Evolutionary conservation across 208 protist genomes (phyloP).

Genomic region (Lotmaria passim): DNA sequence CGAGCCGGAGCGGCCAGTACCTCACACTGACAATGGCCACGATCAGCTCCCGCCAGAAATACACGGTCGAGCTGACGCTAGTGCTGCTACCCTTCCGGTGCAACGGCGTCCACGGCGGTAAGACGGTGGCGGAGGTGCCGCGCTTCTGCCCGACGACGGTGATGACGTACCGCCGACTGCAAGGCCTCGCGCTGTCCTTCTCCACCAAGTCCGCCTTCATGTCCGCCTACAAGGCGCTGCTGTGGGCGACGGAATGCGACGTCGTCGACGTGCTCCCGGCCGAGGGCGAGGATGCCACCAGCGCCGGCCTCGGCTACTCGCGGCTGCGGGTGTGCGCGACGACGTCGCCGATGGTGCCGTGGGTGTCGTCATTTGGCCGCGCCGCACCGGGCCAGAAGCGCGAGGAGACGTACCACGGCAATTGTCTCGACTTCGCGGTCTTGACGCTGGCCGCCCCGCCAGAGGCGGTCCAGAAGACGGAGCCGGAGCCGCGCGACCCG

Average conservation of each 20-base stretch:
- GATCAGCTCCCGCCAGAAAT: constrained; percentile 61
- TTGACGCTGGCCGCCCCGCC: constrained; percentile 42
- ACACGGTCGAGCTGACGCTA: constrained; percentile 75
- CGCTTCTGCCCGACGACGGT: constrained; percentile 58
- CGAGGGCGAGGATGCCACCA: constrained; percentile 21
- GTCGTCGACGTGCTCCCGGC: constrained; percentile 47
- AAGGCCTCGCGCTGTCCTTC: constrained; percentile 75
- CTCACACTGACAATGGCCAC: constrained; percentile 76
- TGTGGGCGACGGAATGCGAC: constrained; percentile 88
- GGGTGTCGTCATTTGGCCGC: constrained; percentile 50
- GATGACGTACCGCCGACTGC: constrained; percentile 54
- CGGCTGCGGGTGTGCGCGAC: constrained; percentile 64
- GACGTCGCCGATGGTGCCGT: constrained; percentile 58
- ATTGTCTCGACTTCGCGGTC: constrained; percentile 63
- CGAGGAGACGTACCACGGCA: constrained; percentile 51
- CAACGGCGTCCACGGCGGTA: constrained; percentile 38
- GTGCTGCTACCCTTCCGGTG: constrained; percentile 73
- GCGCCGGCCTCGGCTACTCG: constrained; percentile 34
- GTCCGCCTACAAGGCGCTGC: constrained; percentile 78
- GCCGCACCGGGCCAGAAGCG: constrained; percentile 6
- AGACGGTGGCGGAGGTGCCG: constrained; percentile 68
- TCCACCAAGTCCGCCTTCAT: constrained; percentile 74
- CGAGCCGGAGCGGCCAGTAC: constrained; percentile 27
- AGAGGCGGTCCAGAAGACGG: constrained; percentile 19
- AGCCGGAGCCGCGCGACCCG: constrained; percentile 33